Evolutionary conservation across 305 asterid species (phyloP).

Genomic region (Galium porrigens): DNA sequence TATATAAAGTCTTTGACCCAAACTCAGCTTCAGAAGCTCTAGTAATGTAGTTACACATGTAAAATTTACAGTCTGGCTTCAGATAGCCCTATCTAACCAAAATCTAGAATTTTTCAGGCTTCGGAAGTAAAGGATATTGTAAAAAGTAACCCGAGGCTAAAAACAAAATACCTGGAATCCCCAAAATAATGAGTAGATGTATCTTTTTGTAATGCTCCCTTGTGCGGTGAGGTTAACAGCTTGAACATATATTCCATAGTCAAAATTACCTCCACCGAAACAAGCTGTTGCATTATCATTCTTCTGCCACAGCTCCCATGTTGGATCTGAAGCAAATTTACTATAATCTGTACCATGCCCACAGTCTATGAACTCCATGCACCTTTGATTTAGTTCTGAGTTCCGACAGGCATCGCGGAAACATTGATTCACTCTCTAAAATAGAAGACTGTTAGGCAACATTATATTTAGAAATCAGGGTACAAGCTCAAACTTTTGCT

Average conservation of each 20-base stretch:
- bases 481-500: background rate
- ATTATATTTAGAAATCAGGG: background rate
- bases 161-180: slow-evolving; percentile 60
- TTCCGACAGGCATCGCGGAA: slow-evolving; percentile 51
- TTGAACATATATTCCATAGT: slow-evolving; percentile 49
- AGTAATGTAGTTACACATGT: background rate
- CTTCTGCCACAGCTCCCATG: slow-evolving; percentile 42
- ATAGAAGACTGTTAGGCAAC: slow-evolving; percentile 9
- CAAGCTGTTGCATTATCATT: slow-evolving; percentile 43
- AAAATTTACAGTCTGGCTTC: background rate
- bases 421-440: slow-evolving; percentile 77
- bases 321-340: slow-evolving; percentile 17
- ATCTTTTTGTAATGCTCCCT: slow-evolving; percentile 34
- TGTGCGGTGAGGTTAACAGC: slow-evolving; percentile 52
- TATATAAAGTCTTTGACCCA: background rate
- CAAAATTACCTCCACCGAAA: slow-evolving; percentile 35
- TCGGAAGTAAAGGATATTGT: background rate
- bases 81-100: background rate
- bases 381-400: slow-evolving; percentile 15
- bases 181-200: slow-evolving; percentile 69
- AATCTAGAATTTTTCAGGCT: background rate
- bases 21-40: background rate
- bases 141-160: background rate
- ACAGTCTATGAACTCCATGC: slow-evolving; percentile 56
- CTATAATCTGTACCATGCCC: slow-evolving; percentile 36